Conservation (phyloP, 2,329 filamentous ascomycete genomes). For the Chaetomium sp. region DNA sequence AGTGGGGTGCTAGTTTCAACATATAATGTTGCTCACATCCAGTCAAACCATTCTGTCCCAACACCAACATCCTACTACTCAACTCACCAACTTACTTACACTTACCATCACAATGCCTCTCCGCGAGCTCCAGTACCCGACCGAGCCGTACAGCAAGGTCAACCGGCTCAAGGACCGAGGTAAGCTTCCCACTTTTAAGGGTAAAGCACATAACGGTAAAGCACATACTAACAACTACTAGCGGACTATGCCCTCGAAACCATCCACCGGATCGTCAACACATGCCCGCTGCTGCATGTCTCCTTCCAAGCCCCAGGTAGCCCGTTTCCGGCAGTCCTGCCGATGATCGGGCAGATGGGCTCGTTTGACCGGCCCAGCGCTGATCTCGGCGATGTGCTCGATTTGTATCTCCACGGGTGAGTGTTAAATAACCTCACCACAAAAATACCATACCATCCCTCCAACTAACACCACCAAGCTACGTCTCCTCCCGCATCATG, state of each 20-base stretch:
- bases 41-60: too few relatives aligned
- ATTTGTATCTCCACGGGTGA: slow-evolving; percentile 71
- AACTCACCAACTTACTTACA: not conserved
- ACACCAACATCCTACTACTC: not conserved
- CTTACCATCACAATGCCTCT: slow-evolving; percentile 34
- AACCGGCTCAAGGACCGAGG: slow-evolving; percentile 61
- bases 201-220: not conserved
- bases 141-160: slow-evolving; percentile 56
- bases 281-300: slow-evolving; percentile 67
- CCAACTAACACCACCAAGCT: slow-evolving; percentile 31
- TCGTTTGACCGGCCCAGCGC: slow-evolving; percentile 59
- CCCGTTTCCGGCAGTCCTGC: slow-evolving; percentile 70
- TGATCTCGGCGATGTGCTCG: slow-evolving; percentile 56
- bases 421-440: too few relatives aligned
- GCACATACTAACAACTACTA: slow-evolving; percentile 1
- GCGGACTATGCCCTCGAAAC: slow-evolving; percentile 64
- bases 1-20: too few relatives aligned
- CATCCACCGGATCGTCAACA: slow-evolving; percentile 71
- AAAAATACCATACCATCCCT: too few relatives aligned
- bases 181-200: slow-evolving; percentile 28
- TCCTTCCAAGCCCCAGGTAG: slow-evolving; percentile 61
- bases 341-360: slow-evolving; percentile 81
- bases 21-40: too few relatives aligned
- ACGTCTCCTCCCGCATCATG: slow-evolving; percentile 72
- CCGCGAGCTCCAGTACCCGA: slow-evolving; percentile 53